Evolutionary conservation across 306 rosid genomes (phyloP).

Genomic region (Luffa acutangula): DNA sequence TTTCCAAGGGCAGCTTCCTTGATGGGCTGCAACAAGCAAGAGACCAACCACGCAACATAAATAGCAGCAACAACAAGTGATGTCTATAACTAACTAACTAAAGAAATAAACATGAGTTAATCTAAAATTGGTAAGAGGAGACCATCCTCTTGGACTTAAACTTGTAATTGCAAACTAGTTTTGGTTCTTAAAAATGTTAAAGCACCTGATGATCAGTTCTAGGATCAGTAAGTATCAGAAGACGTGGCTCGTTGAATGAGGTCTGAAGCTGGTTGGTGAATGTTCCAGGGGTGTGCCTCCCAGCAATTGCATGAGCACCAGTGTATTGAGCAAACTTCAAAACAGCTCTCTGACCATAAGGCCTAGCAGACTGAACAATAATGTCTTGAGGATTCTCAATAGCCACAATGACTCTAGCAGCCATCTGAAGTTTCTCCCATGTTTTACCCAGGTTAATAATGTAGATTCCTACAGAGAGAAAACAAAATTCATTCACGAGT

Average conservation of each 20-base stretch:
- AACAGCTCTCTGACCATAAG: slow-evolving; percentile 85
- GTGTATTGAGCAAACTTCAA: slow-evolving; percentile 84
- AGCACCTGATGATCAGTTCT: slow-evolving; percentile 89
- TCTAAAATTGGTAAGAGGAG: neutral
- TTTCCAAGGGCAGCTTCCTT: slow-evolving; percentile 88
- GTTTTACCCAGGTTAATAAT: slow-evolving; percentile 75
- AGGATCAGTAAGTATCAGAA: slow-evolving; percentile 84
- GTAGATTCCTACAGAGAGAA: slow-evolving; percentile 40
- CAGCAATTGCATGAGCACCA: slow-evolving; percentile 82
- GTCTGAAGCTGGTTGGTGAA: slow-evolving; percentile 79
- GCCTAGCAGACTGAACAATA: slow-evolving; percentile 82
- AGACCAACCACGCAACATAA: neutral
- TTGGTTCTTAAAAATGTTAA: neutral
- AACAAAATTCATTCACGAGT: neutral
- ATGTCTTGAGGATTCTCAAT: slow-evolving; percentile 83
- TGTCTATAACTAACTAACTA: neutral
- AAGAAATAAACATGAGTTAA: neutral
- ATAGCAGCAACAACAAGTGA: neutral
- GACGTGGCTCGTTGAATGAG: slow-evolving; percentile 76
- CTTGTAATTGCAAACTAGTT: neutral
- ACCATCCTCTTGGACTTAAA: neutral
- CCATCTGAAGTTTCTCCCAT: slow-evolving; percentile 76
- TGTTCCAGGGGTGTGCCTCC: slow-evolving; percentile 88
- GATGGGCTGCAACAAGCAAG: slow-evolving; percentile 48
- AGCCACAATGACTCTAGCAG: slow-evolving; percentile 73